Evolutionary conservation across 805 yeast species (phyloP), one percentile per base, ranked within the genome.

Genomic region (Lachancea dasiensis): DNA sequence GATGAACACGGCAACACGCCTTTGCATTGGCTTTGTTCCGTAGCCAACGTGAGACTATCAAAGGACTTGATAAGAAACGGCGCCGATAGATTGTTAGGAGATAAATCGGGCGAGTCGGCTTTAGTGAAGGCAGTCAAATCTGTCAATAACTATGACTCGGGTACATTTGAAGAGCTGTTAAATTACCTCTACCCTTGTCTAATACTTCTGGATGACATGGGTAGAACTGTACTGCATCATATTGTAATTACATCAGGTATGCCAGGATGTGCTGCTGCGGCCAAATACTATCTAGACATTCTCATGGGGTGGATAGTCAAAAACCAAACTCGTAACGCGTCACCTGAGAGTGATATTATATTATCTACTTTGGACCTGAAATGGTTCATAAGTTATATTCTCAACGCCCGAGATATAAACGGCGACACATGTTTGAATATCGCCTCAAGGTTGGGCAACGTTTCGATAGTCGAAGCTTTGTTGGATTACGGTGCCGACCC

Each of bases 371-470:
- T 73, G 27, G 64, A 67, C 13, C 63, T 83, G 18, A 71, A 74
- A 8, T 67, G 72, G 52, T 76, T 81, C 47, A 79, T 81, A 66
- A 66, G 73, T 13, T 75, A 78, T 33, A 74, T 92, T 49, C 80
- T 90, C 37, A 90, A 92, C 56, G 82, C 83, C n/a, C 85, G 81
- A 46, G 98, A 92, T 63, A 68, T 77, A 38, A 89, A 89, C 52
- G 98, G 98, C 18, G 96, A 92, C 57, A 92, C 98, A 0, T 89
- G 96, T 33, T 68, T 92, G 43, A 95, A 89, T 55, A 84, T 92
- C 39, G 94, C 95, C 0, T 92, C 97, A 0, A 74, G 94, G 50
- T 75, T 92, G 18, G 95, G 95, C 6, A 83, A 85, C 56, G 75
- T 78, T 32, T 78, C 82, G 31, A 73, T 92, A 39, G 89, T 83